Conservation (phyloP, 345 rosid genomes). For the Pseudoturritis turrita region DNA sequence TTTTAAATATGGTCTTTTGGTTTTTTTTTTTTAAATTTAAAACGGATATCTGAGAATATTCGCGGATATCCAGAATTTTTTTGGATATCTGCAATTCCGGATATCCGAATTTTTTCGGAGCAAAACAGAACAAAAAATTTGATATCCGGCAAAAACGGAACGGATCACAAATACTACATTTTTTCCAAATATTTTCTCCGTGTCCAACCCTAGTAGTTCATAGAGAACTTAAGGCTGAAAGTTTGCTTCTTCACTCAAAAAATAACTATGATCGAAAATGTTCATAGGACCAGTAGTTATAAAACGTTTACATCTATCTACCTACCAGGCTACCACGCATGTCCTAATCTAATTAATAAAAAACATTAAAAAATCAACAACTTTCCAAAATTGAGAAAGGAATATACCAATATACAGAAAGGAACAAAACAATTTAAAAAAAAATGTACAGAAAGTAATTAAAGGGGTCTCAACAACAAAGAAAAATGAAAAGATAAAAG, state of each 20-base stretch:
- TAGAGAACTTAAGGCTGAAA: not conserved
- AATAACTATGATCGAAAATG: not conserved
- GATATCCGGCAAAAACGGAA: too few relatives aligned
- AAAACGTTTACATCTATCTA: not conserved
- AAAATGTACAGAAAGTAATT: constrained; percentile 16
- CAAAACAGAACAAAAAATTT: too few relatives aligned
- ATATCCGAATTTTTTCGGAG: too few relatives aligned
- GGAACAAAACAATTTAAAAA: not conserved
- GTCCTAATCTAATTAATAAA: not conserved
- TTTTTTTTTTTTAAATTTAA: too few relatives aligned
- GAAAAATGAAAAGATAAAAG: not conserved
- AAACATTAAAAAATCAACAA: not conserved
- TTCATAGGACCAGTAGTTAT: not conserved
- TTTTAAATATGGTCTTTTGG: too few relatives aligned
- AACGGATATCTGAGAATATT: too few relatives aligned
- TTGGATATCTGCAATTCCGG: too few relatives aligned
- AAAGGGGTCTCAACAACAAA: constrained; percentile 1
- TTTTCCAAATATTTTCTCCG: too few relatives aligned
- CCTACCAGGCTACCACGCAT: not conserved
- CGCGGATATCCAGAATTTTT: too few relatives aligned
- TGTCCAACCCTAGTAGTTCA: too few relatives aligned
- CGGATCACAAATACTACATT: too few relatives aligned
- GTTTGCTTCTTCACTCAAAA: not conserved
- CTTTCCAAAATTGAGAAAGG: not conserved
- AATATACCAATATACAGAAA: constrained; percentile 7